A percentile compares a stretch with the other conserved stretches of the same genome.
Conservation (phyloP, 2,329 filamentous ascomycete genomes). For the Talaromyces albobiverticillius region DNA sequence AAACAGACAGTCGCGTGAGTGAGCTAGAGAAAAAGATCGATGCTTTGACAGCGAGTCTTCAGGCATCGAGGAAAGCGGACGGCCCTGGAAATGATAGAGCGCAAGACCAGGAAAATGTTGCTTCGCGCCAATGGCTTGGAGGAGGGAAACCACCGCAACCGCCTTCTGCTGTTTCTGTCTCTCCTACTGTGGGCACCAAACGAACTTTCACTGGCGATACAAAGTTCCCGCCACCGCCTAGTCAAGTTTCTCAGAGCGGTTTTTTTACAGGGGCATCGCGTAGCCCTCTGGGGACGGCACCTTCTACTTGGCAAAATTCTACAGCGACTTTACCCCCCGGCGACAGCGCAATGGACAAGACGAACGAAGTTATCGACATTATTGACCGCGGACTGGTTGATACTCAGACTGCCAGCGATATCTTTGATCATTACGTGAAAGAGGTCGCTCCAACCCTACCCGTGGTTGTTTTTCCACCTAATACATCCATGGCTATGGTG, state of each 20-base stretch:
- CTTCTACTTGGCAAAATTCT: neutral
- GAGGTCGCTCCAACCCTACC: conserved; percentile 57
- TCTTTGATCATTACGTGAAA: conserved; percentile 57
- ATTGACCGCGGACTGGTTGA: conserved; percentile 52
- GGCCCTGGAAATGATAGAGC: conserved; percentile 17
- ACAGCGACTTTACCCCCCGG: neutral
- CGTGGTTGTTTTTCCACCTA: conserved; percentile 55
- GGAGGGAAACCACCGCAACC: conserved; percentile 13
- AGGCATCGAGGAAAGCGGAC: conserved; percentile 48
- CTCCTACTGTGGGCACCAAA: conserved; percentile 27
- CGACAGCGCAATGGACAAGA: conserved; percentile 12
- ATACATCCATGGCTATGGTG: conserved; percentile 53
- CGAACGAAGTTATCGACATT: conserved; percentile 41
- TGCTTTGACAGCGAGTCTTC: conserved; percentile 75
- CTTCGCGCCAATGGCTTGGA: conserved; percentile 32
- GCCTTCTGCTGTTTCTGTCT: neutral
- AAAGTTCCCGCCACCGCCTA: conserved; percentile 18
- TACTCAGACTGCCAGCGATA: conserved; percentile 49
- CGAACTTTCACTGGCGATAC: conserved; percentile 29
- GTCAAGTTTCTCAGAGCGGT: neutral
- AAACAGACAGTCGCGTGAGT: conserved; percentile 83
- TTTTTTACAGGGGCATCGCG: conserved; percentile 4
- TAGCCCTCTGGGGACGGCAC: neutral
- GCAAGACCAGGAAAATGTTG: conserved; percentile 37
- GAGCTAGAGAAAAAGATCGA: conserved; percentile 94